These are phyloP conservation scores for Yarrowia osloensis DNA, from an alignment of 805 yeast genomes.

Conservation along the genomic window DNA sequence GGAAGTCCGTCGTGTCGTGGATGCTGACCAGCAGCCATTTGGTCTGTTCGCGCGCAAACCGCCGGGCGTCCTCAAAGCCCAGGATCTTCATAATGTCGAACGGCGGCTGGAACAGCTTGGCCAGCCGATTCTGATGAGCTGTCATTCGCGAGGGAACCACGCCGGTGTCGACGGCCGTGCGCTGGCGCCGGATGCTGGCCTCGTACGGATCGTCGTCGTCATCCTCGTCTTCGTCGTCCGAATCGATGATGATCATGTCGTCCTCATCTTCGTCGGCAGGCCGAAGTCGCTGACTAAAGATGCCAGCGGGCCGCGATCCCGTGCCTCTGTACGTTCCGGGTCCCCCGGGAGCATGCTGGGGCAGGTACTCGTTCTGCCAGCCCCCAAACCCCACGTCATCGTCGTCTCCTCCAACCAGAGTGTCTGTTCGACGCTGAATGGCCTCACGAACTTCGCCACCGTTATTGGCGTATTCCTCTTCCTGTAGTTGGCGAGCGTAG, in stretches of 20 bases:
- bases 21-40: slow-evolving; percentile 88
- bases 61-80: slow-evolving; percentile 72
- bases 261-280: slow-evolving; percentile 30
- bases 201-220: slow-evolving; percentile 39
- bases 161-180: slow-evolving; percentile 17
- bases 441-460: slow-evolving; percentile 68
- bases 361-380: slow-evolving; percentile 30
- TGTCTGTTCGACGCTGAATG: slow-evolving; percentile 75
- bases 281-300: slow-evolving; percentile 55
- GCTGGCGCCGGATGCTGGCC: slow-evolving; percentile 34
- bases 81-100: slow-evolving; percentile 77
- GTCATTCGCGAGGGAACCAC: slow-evolving; percentile 45
- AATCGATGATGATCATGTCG: slow-evolving; percentile 40
- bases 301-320: slow-evolving; percentile 40
- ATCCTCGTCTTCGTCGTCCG: slow-evolving; percentile 48
- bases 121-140: slow-evolving; percentile 66
- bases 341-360: slow-evolving; percentile 19
- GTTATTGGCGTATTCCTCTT: slow-evolving; percentile 38
- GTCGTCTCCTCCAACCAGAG: slow-evolving; percentile 54
- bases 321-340: slow-evolving; percentile 15
- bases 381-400: slow-evolving; percentile 33
- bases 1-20: slow-evolving; percentile 82
- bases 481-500: slow-evolving; percentile 38
- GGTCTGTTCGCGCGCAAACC: slow-evolving; percentile 58
- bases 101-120: slow-evolving; percentile 87